Evolutionary conservation across 2,329 filamentous ascomycete species (phyloP).

Genomic region (Fusarium sp.): DNA sequence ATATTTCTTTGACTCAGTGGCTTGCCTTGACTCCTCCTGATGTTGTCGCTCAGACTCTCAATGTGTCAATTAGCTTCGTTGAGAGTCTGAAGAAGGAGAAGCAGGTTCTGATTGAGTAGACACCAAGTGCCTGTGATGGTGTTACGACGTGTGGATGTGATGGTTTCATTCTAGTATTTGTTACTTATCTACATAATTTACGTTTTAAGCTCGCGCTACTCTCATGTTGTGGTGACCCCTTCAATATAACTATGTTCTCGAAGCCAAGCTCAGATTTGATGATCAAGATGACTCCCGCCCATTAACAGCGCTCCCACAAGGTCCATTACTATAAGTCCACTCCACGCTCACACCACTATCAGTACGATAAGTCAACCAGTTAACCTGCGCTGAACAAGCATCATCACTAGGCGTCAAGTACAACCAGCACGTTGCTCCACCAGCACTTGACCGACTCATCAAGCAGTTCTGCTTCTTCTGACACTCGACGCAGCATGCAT

Average conservation of each 20-base stretch:
- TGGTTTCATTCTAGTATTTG: background rate
- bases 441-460: background rate
- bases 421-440: background rate
- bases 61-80: slow-evolving; percentile 65
- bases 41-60: slow-evolving; percentile 67
- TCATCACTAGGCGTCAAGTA: background rate
- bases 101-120: slow-evolving; percentile 56
- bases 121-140: too few species aligned
- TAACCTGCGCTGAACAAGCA: background rate
- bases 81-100: slow-evolving; percentile 69
- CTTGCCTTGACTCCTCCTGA: slow-evolving; percentile 71
- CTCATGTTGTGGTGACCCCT: background rate
- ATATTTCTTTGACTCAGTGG: slow-evolving; percentile 74
- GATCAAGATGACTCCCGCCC: background rate
- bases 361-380: background rate
- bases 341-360: background rate
- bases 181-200: background rate
- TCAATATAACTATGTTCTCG: accelerated
- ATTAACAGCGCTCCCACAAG: background rate
- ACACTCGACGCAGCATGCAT: background rate
- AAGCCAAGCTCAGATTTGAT: accelerated
- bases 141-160: accelerated
- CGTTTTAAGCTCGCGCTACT: accelerated
- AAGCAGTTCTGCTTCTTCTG: background rate
- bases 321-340: background rate